A percentile compares a stretch with the other conserved stretches of the same genome.
Conservation (phyloP, 805 yeast species). For the Diddensiella santjacobensis region DNA sequence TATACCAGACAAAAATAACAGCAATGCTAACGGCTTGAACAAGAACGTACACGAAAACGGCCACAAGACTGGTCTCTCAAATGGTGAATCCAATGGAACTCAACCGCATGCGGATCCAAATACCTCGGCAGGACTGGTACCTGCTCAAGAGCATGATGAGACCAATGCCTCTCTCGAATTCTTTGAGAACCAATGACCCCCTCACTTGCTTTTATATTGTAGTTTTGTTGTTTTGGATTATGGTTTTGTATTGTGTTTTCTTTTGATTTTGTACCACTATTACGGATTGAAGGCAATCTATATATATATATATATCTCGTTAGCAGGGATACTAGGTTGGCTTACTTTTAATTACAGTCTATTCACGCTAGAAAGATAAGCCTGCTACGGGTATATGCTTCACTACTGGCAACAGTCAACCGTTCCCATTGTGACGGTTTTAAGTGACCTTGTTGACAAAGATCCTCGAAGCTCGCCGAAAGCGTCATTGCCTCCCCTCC, state of each 20-base stretch:
- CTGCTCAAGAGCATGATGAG: background rate
- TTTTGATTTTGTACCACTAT: no score
- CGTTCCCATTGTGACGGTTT: background rate
- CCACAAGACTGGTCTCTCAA: no score
- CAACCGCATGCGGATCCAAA: no score
- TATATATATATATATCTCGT: no score
- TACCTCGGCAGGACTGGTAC: background rate
- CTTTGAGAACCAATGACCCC: background rate
- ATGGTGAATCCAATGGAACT: no score
- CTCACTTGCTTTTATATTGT: background rate
- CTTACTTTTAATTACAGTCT: no score
- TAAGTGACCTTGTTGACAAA: background rate
- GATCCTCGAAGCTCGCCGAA: background rate
- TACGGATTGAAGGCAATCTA: no score
- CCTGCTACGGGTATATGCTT: background rate
- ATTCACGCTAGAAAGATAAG: slow-evolving; percentile 1
- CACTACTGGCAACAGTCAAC: background rate
- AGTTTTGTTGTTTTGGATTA: background rate
- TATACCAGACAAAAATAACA: no score
- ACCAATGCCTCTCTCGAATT: background rate
- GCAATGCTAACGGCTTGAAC: no score
- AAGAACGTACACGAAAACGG: no score
- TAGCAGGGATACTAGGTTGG: no score
- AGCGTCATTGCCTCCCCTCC: background rate
- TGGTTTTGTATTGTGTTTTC: no score